A percentile compares a stretch with the other conserved stretches of the same genome.
Evolutionary conservation across 2,329 filamentous ascomycete genomes (phyloP).

Genomic region (Hypoxylon sp.): DNA sequence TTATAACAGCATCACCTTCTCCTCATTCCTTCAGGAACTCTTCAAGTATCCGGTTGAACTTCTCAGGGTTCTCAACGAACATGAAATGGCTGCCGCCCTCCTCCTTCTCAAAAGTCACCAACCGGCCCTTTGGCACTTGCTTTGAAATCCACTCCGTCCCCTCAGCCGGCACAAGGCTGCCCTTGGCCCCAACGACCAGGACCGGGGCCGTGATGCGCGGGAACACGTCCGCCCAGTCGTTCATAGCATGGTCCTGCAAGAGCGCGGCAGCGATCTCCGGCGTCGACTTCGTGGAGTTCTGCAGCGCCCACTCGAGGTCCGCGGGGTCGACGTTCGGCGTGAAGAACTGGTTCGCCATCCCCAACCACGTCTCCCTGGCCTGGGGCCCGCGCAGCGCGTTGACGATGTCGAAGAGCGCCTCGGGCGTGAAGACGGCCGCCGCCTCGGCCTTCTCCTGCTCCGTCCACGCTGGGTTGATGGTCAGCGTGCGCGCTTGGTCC

Average conservation of each 20-base stretch:
- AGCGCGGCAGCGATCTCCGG: slow-evolving; percentile 48
- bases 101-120: slow-evolving; percentile 50
- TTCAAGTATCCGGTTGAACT: slow-evolving; percentile 54
- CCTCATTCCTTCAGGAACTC: slow-evolving; percentile 46
- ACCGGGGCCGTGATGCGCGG: slow-evolving; percentile 51
- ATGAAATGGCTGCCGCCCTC: slow-evolving; percentile 55
- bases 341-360: slow-evolving; percentile 48
- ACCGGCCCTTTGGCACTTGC: slow-evolving; percentile 50
- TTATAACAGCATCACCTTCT: not conserved
- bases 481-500: slow-evolving; percentile 52
- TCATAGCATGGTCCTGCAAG: slow-evolving; percentile 49
- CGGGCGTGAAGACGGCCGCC: slow-evolving; percentile 46
- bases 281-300: slow-evolving; percentile 50
- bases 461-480: slow-evolving; percentile 51
- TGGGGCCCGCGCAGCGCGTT: slow-evolving; percentile 37
- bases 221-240: slow-evolving; percentile 53
- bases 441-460: slow-evolving; percentile 40
- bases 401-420: slow-evolving; percentile 39
- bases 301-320: slow-evolving; percentile 50
- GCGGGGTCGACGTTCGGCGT: slow-evolving; percentile 41
- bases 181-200: slow-evolving; percentile 49
- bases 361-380: slow-evolving; percentile 28
- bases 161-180: slow-evolving; percentile 32
- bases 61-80: slow-evolving; percentile 55
- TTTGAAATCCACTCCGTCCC: slow-evolving; percentile 49